phyloP scores from a whole-genome alignment of 108 stramenopile genomes.

The Skeletonema menzelii region DNA sequence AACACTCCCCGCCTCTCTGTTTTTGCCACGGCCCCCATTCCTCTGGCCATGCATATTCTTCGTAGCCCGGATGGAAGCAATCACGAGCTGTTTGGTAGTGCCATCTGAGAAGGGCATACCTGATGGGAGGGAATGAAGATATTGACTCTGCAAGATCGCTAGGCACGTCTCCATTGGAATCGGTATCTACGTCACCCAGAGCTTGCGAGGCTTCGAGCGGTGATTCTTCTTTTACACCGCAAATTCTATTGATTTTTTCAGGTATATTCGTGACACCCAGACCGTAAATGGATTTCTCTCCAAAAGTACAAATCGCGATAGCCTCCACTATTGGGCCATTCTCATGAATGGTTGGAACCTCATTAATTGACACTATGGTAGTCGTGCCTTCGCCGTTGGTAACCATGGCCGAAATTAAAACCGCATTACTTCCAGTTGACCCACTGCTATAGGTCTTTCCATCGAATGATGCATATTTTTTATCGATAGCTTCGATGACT shows the following conservation, averaged over 20 bases:
- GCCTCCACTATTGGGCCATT: conserved; percentile 23
- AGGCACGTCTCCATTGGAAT: neutral
- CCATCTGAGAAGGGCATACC: conserved; percentile 40
- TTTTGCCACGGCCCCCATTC: conserved; percentile 26
- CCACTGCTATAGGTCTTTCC: neutral
- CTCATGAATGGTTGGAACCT: conserved; percentile 5
- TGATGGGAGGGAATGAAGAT: neutral
- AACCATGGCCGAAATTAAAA: conserved; percentile 20
- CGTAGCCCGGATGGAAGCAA: conserved; percentile 27
- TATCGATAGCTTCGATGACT: neutral
- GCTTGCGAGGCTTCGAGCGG: neutral
- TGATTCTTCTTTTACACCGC: neutral
- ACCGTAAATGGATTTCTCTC: conserved; percentile 26
- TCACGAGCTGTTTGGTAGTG: conserved; percentile 33
- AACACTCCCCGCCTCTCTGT: conserved; percentile 20
- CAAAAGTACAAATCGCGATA: conserved; percentile 16
- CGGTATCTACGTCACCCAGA: neutral
- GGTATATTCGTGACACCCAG: neutral
- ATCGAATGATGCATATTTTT: neutral
- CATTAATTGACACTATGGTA: conserved; percentile 19
- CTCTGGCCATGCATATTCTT: conserved; percentile 29
- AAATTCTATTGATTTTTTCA: neutral
- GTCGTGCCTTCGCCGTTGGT: conserved; percentile 35
- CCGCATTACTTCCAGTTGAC: neutral
- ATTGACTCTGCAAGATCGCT: neutral